These are phyloP conservation scores for Penstemon newberryi DNA, from an alignment of 257 asterid genomes.

Conservation along the genomic window DNA sequence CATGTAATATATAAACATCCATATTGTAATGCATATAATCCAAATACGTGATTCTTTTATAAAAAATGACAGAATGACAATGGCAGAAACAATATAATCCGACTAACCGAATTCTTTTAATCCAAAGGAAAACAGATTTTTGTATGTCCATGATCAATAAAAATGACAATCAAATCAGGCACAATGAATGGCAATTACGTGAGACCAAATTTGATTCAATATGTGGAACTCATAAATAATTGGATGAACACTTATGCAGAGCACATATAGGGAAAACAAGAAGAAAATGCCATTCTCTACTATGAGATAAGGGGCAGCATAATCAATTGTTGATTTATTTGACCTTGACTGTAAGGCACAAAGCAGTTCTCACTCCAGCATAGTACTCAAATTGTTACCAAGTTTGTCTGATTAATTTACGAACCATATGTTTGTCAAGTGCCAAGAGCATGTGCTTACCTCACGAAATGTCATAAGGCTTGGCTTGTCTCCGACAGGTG, in stretches of 20 bases:
- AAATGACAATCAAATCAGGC: not conserved
- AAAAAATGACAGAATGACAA: constrained; percentile 1
- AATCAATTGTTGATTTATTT: not conserved
- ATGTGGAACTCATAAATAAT: not conserved
- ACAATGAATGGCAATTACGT: not conserved
- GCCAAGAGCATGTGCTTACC: constrained; percentile 47
- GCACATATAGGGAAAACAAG: not conserved
- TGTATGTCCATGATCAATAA: not conserved
- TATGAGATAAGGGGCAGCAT: not conserved
- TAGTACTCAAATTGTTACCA: not conserved
- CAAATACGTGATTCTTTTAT: not conserved
- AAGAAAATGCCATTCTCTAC: not conserved
- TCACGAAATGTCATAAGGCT: constrained; percentile 98
- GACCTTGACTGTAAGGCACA: constrained; percentile 7
- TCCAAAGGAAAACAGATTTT: constrained; percentile 5
- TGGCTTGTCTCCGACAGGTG: constrained; percentile 98
- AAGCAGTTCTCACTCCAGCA: not conserved
- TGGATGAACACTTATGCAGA: not conserved
- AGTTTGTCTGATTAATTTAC: constrained; percentile 19
- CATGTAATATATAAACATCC: not conserved
- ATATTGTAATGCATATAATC: constrained; percentile 13
- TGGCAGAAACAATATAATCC: not conserved
- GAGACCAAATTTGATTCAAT: not conserved
- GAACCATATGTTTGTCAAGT: constrained; percentile 18
- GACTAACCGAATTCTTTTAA: not conserved